Evolutionary conservation across 768 basidiomycete species (phyloP).

Genomic region (Lentinula sp.): DNA sequence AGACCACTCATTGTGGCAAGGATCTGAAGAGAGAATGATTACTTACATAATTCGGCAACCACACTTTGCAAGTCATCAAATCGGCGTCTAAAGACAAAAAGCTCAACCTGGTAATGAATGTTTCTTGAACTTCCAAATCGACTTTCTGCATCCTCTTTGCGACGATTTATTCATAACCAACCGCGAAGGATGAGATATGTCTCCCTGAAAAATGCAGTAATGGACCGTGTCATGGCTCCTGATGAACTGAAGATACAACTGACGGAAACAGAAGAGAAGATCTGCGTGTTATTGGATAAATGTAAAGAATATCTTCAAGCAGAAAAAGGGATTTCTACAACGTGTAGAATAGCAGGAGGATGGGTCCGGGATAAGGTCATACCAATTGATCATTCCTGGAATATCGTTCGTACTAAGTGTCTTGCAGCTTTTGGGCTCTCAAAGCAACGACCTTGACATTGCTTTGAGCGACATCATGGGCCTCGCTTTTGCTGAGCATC

Average conservation of each 20-base stretch:
- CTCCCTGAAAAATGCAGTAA: neutral
- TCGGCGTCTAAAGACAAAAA: neutral
- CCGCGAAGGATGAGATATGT: neutral
- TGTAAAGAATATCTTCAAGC: conserved; percentile 55
- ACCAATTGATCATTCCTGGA: neutral
- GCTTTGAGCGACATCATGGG: conserved; percentile 90
- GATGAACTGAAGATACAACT: conserved; percentile 38
- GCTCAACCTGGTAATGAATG: neutral
- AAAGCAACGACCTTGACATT: conserved; percentile 92
- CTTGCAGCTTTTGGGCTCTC: conserved; percentile 65
- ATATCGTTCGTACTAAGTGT: conserved; percentile 7
- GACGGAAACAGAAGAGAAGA: conserved; percentile 57
- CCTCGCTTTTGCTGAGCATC: conserved; percentile 74
- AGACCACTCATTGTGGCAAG: conserved; percentile 60
- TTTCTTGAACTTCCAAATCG: neutral
- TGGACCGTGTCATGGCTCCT: neutral
- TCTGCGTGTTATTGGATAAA: conserved; percentile 78
- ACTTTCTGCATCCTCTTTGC: neutral
- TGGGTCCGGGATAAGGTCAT: conserved; percentile 99
- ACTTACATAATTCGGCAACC: neutral
- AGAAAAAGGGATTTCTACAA: conserved; percentile 46
- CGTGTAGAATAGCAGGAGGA: conserved; percentile 92
- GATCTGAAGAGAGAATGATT: neutral
- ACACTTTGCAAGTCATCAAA: neutral
- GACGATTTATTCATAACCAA: neutral